Conservation (phyloP, 352 stramenopile genomes). For the Phytophthora meadii region DNA sequence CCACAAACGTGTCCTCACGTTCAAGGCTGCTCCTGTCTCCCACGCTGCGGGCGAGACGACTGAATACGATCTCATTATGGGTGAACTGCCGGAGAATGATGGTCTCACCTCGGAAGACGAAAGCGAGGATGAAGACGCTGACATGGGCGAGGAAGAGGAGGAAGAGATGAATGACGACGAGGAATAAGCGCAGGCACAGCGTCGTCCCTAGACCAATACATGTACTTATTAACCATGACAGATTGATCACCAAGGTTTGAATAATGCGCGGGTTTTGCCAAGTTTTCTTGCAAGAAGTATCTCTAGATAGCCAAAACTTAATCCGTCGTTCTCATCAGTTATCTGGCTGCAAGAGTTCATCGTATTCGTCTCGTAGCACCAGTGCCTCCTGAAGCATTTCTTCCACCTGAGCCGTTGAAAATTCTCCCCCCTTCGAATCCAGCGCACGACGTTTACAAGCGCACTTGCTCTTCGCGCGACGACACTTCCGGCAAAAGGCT, state of each 20-base stretch:
- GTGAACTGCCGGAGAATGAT: slow-evolving; percentile 80
- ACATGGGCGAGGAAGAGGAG: slow-evolving; percentile 52
- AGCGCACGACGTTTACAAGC: slow-evolving; percentile 45
- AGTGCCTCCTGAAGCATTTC: slow-evolving; percentile 80
- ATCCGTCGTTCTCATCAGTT: slow-evolving; percentile 5
- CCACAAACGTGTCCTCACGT: slow-evolving; percentile 64
- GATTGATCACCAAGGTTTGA: too few species aligned
- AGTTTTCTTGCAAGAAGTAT: too few species aligned
- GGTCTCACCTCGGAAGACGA: slow-evolving; percentile 63
- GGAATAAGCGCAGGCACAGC: slow-evolving; percentile 27
- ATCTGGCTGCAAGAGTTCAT: slow-evolving; percentile 69
- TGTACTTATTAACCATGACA: slow-evolving; percentile 42
- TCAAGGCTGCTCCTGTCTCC: slow-evolving; percentile 51
- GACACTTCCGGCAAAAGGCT: slow-evolving; percentile 77
- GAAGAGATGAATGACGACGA: slow-evolving; percentile 55
- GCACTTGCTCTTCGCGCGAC: slow-evolving; percentile 66
- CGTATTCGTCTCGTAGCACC: slow-evolving; percentile 69
- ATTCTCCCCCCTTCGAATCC: slow-evolving; percentile 39
- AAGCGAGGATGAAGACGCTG: slow-evolving; percentile 37
- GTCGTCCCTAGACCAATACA: slow-evolving; percentile 28
- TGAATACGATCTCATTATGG: slow-evolving; percentile 85
- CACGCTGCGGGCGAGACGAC: slow-evolving; percentile 78
- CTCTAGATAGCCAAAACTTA: too few species aligned
- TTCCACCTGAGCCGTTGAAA: slow-evolving; percentile 62
- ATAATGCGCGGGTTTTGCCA: too few species aligned